Evolutionary conservation across 1,139 yeast genomes (phyloP).

Genomic region (Pneumocystis carinii): DNA sequence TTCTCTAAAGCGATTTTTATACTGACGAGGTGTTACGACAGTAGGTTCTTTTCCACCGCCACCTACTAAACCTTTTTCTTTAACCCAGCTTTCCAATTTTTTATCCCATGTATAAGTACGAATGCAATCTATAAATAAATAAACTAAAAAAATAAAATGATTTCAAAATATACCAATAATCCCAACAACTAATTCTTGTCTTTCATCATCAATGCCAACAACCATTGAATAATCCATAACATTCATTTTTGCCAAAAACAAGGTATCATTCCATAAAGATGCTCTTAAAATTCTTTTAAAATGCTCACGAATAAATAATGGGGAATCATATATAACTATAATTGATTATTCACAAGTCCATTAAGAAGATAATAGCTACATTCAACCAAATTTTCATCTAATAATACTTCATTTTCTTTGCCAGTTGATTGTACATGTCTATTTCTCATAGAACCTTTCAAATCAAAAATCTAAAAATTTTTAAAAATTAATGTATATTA

Average conservation of each 20-base stretch:
- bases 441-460: conserved; percentile 96
- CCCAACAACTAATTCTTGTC: conserved; percentile 67
- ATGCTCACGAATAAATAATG: conserved; percentile 84
- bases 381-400: conserved; percentile 97
- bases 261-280: conserved; percentile 85
- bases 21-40: conserved; percentile 90
- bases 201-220: conserved; percentile 69
- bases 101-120: conserved; percentile 98
- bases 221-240: conserved; percentile 97
- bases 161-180: conserved; percentile 41
- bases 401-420: conserved; percentile 76
- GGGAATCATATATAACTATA: conserved; percentile 69
- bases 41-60: conserved; percentile 91
- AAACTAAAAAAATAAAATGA: conserved; percentile 1
- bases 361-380: conserved; percentile 20
- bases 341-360: neutral
- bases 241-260: conserved; percentile 89
- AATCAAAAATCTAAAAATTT: conserved; percentile 48
- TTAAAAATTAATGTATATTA: neutral
- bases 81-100: conserved; percentile 96
- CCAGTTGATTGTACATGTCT: conserved; percentile 96
- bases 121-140: conserved; percentile 40
- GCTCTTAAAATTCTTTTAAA: conserved; percentile 75
- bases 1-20: conserved; percentile 81
- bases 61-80: conserved; percentile 75